These are phyloP conservation scores for Albugo laibachii DNA, from an alignment of 352 stramenopile genomes.

Conservation along the genomic window DNA sequence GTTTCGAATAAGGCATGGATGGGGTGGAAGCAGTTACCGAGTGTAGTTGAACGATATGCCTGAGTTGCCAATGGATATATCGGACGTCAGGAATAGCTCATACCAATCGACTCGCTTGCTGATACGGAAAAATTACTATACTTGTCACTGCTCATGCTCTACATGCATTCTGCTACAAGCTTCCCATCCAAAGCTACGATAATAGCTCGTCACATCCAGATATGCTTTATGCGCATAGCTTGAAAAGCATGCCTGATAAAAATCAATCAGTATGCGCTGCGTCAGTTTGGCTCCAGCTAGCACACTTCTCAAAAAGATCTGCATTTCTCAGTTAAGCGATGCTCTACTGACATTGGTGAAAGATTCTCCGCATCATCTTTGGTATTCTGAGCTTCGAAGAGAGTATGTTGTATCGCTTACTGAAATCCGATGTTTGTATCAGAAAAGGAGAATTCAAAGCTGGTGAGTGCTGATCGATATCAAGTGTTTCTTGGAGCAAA, in stretches of 20 bases:
- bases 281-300: conserved; percentile 41
- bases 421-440: conserved; percentile 23
- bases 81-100: too few species aligned
- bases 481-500: conserved; percentile 33
- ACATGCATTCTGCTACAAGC: conserved; percentile 31
- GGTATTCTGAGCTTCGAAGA: conserved; percentile 23
- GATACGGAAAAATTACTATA: not conserved
- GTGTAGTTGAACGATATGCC: too few species aligned
- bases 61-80: too few species aligned
- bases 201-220: conserved; percentile 47
- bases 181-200: conserved; percentile 21
- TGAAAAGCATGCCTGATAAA: conserved; percentile 3
- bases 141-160: conserved; percentile 31
- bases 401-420: conserved; percentile 21
- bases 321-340: conserved; percentile 16
- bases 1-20: too few species aligned
- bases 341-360: conserved; percentile 19
- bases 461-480: conserved; percentile 20
- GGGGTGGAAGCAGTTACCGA: too few species aligned
- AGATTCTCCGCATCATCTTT: conserved; percentile 9
- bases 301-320: conserved; percentile 18
- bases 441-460: conserved; percentile 8
- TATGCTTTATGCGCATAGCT: conserved; percentile 28
- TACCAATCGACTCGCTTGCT: not conserved
- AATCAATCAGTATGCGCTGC: conserved; percentile 1